phyloP scores from a whole-genome alignment of 2,329 filamentous ascomycete genomes.

The Botryotinia calthae region DNA sequence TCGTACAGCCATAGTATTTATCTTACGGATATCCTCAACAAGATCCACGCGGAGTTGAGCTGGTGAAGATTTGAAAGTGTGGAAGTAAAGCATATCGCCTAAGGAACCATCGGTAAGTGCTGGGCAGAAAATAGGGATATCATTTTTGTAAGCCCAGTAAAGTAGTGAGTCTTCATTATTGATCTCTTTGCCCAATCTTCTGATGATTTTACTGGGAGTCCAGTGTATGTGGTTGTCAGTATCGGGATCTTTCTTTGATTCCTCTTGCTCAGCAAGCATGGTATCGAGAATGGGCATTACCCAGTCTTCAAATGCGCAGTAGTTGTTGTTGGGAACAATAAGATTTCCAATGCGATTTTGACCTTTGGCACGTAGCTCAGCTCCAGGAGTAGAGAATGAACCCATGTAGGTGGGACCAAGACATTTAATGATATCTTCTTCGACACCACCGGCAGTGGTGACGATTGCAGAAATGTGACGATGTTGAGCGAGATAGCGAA shows the following conservation, averaged over 20 bases:
- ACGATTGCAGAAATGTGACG: constrained; percentile 90
- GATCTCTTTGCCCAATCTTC: constrained; percentile 87
- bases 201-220: constrained; percentile 92
- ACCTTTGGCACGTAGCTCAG: constrained; percentile 75
- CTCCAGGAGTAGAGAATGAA: constrained; percentile 75
- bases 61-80: constrained; percentile 88
- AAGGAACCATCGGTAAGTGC: constrained; percentile 92
- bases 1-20: constrained; percentile 87
- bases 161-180: constrained; percentile 88
- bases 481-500: constrained; percentile 91
- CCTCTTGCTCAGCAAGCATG: constrained; percentile 93
- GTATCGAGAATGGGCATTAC: constrained; percentile 89
- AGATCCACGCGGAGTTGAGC: constrained; percentile 82
- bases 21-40: constrained; percentile 85
- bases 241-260: constrained; percentile 58
- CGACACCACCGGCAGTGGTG: constrained; percentile 90
- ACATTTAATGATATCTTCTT: constrained; percentile 99
- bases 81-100: constrained; percentile 98
- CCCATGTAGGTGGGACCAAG: constrained; percentile 91
- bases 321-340: constrained; percentile 93
- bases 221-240: constrained; percentile 62
- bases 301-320: constrained; percentile 98
- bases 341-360: constrained; percentile 96
- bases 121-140: constrained; percentile 96
- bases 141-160: constrained; percentile 93